phyloP scores from a whole-genome alignment of 805 yeast species.

The Kodamaea kaohsiungensis region DNA sequence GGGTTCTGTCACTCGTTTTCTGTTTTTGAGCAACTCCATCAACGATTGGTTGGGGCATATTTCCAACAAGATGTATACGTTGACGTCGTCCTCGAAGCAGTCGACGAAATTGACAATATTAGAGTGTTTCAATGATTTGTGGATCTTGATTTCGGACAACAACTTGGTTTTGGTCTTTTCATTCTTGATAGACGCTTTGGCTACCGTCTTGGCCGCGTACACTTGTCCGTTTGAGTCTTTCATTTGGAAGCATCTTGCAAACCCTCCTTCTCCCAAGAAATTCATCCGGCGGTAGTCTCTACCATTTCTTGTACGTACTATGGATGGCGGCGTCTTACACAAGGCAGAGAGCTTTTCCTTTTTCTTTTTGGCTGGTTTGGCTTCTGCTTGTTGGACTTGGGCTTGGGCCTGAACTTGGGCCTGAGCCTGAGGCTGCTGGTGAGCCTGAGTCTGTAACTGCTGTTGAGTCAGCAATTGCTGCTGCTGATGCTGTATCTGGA shows the following conservation, averaged over 20 bases:
- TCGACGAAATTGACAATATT: constrained; percentile 92
- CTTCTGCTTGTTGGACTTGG: no score
- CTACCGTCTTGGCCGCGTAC: constrained; percentile 96
- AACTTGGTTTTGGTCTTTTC: constrained; percentile 87
- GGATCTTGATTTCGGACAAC: constrained; percentile 92
- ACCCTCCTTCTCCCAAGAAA: constrained; percentile 97
- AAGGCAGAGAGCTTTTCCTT: constrained; percentile 87
- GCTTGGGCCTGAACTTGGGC: no score
- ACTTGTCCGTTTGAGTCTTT: constrained; percentile 84
- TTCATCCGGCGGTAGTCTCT: constrained; percentile 87
- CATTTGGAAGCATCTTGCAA: constrained; percentile 97
- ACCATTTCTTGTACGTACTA: constrained; percentile 84
- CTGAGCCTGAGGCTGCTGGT: constrained; percentile 1
- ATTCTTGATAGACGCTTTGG: constrained; percentile 88
- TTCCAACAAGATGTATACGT: constrained; percentile 90
- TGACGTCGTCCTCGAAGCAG: constrained; percentile 94
- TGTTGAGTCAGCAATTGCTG: constrained; percentile 9
- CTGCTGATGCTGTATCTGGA: constrained; percentile 16
- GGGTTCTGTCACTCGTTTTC: constrained; percentile 85
- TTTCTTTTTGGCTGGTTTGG: constrained; percentile 55
- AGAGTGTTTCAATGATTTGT: constrained; percentile 83
- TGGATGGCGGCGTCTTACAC: constrained; percentile 95
- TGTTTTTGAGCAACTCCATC: constrained; percentile 85
- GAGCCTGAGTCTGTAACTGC: constrained; percentile 6
- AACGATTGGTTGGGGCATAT: constrained; percentile 93